Evolutionary conservation across 2,329 filamentous ascomycete genomes (phyloP).

Genomic region (Blastomyces gilchristii): DNA sequence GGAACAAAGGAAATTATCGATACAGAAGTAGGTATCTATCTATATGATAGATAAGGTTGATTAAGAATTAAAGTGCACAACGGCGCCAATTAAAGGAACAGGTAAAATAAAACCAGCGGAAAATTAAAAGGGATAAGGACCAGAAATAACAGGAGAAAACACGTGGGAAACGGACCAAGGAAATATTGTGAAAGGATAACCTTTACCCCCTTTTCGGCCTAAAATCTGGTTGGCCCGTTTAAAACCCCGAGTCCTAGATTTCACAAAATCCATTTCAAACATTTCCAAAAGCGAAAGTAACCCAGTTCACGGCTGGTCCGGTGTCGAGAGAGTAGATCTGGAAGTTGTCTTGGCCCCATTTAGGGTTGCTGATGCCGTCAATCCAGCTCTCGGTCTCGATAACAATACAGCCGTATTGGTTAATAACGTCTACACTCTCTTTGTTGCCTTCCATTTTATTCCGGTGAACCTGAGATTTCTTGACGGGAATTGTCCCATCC

Average conservation of each 20-base stretch:
- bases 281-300: slow-evolving; percentile 37
- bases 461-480: slow-evolving; percentile 36
- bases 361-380: slow-evolving; percentile 82
- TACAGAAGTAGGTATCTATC: not conserved
- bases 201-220: not conserved
- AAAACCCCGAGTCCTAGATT: not conserved
- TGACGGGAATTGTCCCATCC: slow-evolving; percentile 50
- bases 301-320: slow-evolving; percentile 33
- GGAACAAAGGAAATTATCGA: not conserved
- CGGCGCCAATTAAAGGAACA: not conserved
- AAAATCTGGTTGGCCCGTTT: no score
- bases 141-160: not conserved
- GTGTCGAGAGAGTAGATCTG: slow-evolving; percentile 35
- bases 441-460: slow-evolving; percentile 40
- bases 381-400: slow-evolving; percentile 92
- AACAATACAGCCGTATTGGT: slow-evolving; percentile 73
- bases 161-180: not conserved
- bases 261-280: slow-evolving; percentile 18
- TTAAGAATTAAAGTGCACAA: not conserved
- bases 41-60: not conserved
- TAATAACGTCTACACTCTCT: slow-evolving; percentile 36
- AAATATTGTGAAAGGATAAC: not conserved
- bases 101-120: not conserved
- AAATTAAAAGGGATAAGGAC: not conserved
- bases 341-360: slow-evolving; percentile 58